Evolutionary conservation across 805 yeast species (phyloP).

Genomic region (Zygoascus biomembranicola): DNA sequence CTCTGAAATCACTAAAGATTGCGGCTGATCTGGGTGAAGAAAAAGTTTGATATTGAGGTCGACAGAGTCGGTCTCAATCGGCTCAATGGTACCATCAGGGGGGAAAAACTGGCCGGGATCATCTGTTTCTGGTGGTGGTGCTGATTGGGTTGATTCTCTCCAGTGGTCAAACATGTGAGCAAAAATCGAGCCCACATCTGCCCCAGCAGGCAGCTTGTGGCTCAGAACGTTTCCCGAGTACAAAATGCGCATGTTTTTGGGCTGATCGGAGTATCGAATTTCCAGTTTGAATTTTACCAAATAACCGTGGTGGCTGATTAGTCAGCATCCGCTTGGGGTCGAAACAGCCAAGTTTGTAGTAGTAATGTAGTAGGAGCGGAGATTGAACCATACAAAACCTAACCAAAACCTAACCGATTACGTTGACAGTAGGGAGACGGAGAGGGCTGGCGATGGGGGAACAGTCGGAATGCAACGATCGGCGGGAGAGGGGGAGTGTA

Average conservation of each 20-base stretch:
- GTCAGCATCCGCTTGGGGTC: too few relatives aligned
- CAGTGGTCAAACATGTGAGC: constrained; percentile 7
- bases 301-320: too few relatives aligned
- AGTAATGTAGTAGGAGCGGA: too few relatives aligned
- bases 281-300: too few relatives aligned
- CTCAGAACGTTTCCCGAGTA: constrained; percentile 4
- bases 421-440: too few relatives aligned
- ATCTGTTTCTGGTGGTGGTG: not conserved
- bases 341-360: too few relatives aligned
- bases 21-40: not conserved
- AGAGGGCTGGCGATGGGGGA: too few relatives aligned
- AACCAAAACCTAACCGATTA: too few relatives aligned
- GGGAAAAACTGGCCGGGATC: not conserved
- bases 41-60: not conserved
- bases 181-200: not conserved
- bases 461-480: too few relatives aligned
- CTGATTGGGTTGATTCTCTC: not conserved
- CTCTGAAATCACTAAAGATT: not conserved
- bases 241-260: not conserved
- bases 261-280: too few relatives aligned
- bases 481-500: too few relatives aligned
- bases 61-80: not conserved
- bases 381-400: too few relatives aligned
- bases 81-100: not conserved
- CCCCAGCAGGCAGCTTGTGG: constrained; percentile 4